phyloP scores from a whole-genome alignment of 306 rosid genomes.

The Malus sylvestris region DNA sequence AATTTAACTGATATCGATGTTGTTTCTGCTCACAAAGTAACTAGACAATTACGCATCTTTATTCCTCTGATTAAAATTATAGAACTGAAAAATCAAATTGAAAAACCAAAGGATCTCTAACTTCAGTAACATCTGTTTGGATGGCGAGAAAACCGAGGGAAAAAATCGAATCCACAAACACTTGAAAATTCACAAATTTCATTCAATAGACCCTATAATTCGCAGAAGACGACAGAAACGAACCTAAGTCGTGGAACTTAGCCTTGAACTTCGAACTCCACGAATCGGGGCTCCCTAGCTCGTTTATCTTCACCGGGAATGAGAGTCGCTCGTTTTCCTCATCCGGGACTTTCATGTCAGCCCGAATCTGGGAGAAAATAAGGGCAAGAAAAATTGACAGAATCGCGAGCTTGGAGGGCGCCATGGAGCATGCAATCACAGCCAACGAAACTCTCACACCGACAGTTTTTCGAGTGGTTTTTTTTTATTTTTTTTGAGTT shows the following conservation, averaged over 20 bases:
- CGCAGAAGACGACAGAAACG: not conserved
- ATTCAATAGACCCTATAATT: not conserved
- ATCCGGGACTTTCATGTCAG: not conserved
- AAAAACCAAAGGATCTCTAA: not conserved
- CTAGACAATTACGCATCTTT: not conserved
- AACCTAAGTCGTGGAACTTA: no score
- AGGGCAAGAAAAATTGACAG: slow-evolving; percentile 51
- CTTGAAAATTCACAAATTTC: not conserved
- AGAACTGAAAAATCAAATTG: not conserved
- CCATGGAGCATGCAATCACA: slow-evolving; percentile 51
- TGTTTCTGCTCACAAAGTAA: not conserved
- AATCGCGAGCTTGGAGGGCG: slow-evolving; percentile 52
- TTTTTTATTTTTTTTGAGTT: not conserved
- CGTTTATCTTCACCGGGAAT: no score
- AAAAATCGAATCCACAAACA: not conserved
- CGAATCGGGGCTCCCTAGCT: no score
- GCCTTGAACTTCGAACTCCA: no score
- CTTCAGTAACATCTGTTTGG: not conserved
- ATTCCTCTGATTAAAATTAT: not conserved
- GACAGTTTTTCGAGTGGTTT: not conserved
- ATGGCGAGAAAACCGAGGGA: slow-evolving; percentile 1
- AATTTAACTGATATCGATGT: no score
- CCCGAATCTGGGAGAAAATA: slow-evolving; percentile 26
- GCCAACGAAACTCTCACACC: slow-evolving; percentile 41
- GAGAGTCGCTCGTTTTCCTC: no score